Percentiles rank a stretch among this genome's conserved stretches.
Evolutionary conservation across 352 stramenopile genomes (phyloP).

Genomic region (Globisporangium yorkense): DNA sequence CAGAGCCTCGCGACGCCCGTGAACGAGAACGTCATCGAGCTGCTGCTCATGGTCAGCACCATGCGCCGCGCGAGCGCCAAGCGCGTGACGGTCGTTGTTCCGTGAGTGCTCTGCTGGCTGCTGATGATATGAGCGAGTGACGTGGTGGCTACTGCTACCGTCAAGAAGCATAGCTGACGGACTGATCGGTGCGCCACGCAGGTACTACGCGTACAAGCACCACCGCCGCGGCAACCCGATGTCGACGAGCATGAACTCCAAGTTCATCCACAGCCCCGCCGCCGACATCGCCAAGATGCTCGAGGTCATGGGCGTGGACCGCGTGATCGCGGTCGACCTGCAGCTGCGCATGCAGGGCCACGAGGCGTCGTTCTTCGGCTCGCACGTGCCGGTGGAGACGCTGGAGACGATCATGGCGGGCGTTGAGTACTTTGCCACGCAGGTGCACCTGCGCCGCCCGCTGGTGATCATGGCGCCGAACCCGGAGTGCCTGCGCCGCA

Average conservation of each 20-base stretch:
- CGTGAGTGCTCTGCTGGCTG: conserved; percentile 39
- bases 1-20: conserved; percentile 90
- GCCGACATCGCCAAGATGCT: conserved; percentile 91
- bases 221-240: conserved; percentile 82
- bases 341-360: conserved; percentile 87
- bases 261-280: conserved; percentile 87
- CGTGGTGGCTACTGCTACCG: background rate
- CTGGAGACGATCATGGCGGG: conserved; percentile 89
- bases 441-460: conserved; percentile 71
- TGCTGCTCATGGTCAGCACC: conserved; percentile 93
- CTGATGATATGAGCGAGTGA: background rate
- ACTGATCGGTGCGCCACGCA: conserved; percentile 4
- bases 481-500: conserved; percentile 76
- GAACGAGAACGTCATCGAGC: conserved; percentile 94
- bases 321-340: conserved; percentile 91
- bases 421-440: conserved; percentile 89
- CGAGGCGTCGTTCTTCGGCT: conserved; percentile 91
- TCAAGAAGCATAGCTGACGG: background rate
- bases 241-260: conserved; percentile 88
- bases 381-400: conserved; percentile 88
- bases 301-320: conserved; percentile 92
- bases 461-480: conserved; percentile 89
- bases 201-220: conserved; percentile 92
- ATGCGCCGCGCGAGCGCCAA: conserved; percentile 91
- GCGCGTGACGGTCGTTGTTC: conserved; percentile 92